Evolutionary conservation across 768 basidiomycete species (phyloP).

Genomic region (Mycena amicta): DNA sequence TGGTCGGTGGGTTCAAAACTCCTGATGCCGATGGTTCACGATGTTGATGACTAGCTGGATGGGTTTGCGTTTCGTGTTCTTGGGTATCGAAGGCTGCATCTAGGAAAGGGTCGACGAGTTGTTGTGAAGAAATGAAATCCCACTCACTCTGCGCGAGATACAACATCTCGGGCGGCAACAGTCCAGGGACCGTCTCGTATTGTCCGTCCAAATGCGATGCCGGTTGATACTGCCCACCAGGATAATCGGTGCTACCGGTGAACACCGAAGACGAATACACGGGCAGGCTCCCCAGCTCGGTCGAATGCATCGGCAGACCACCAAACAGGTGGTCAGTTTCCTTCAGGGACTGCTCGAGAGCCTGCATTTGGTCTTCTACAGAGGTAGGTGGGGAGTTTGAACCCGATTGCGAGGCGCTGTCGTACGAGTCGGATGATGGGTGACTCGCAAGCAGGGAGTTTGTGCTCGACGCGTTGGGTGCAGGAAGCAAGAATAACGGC

Average conservation of each 20-base stretch:
- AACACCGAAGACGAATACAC: not conserved
- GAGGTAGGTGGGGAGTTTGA: not conserved
- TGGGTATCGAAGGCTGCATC: too few relatives aligned
- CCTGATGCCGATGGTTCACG: not conserved
- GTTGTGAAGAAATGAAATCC: not conserved
- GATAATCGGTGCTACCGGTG: not conserved
- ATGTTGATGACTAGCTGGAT: not conserved
- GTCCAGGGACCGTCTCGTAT: not conserved
- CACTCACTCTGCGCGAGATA: not conserved
- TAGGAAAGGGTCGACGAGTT: not conserved
- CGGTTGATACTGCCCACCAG: not conserved
- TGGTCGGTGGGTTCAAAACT: not conserved
- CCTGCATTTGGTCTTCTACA: not conserved
- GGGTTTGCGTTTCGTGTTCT: too few relatives aligned
- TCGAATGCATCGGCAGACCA: not conserved
- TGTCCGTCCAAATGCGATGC: not conserved
- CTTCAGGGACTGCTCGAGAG: not conserved
- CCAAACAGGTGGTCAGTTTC: not conserved
- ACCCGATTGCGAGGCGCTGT: not conserved
- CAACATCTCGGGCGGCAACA: not conserved
- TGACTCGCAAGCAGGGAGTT: too few relatives aligned
- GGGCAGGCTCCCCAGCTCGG: not conserved
- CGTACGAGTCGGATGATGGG: not conserved
- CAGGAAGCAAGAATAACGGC: not conserved
- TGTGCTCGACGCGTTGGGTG: not conserved